Percentiles rank a stretch among this genome's conserved stretches.
Conservation (phyloP, 73 alveolate genomes). For the Paramecium sexaurelia region DNA sequence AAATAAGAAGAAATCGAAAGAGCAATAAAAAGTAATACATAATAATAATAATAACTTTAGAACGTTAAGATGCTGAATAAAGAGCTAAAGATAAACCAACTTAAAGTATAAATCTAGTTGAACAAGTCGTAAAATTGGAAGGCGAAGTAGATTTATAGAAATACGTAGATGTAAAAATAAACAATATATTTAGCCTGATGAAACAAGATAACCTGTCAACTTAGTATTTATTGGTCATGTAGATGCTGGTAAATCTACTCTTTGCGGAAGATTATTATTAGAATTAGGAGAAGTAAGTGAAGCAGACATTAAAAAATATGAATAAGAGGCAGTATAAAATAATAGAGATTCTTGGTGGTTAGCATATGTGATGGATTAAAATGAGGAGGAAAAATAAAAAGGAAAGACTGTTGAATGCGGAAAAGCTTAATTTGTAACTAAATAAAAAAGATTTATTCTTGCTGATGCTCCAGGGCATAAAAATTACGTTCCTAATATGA, state of each 20-base stretch:
- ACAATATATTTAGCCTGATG: slow-evolving; percentile 75
- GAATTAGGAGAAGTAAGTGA: slow-evolving; percentile 92
- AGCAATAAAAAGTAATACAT: slow-evolving; percentile 11
- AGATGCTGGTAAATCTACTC: slow-evolving; percentile 98
- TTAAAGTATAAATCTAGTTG: neutral
- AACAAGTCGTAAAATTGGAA: slow-evolving; percentile 69
- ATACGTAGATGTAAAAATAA: slow-evolving; percentile 69
- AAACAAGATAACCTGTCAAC: slow-evolving; percentile 90
- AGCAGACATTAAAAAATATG: slow-evolving; percentile 91
- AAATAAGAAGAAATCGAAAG: slow-evolving; percentile 58
- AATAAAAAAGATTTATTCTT: slow-evolving; percentile 85
- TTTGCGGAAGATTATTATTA: slow-evolving; percentile 90
- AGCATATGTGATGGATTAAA: slow-evolving; percentile 97
- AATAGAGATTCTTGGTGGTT: slow-evolving; percentile 98
- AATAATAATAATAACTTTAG: neutral
- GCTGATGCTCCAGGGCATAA: slow-evolving; percentile 99
- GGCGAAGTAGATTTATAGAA: slow-evolving; percentile 78
- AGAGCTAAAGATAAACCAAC: slow-evolving; percentile 45
- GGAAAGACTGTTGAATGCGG: slow-evolving; percentile 99
- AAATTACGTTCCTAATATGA: slow-evolving; percentile 99
- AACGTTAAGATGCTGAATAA: slow-evolving; percentile 53
- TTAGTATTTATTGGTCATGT: slow-evolving; percentile 97
- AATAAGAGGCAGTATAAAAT: slow-evolving; percentile 95
- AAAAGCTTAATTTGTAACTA: slow-evolving; percentile 96
- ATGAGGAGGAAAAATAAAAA: slow-evolving; percentile 96